Conservation (phyloP, 768 basidiomycete species). For the Candolleomyces aberdarensis region DNA sequence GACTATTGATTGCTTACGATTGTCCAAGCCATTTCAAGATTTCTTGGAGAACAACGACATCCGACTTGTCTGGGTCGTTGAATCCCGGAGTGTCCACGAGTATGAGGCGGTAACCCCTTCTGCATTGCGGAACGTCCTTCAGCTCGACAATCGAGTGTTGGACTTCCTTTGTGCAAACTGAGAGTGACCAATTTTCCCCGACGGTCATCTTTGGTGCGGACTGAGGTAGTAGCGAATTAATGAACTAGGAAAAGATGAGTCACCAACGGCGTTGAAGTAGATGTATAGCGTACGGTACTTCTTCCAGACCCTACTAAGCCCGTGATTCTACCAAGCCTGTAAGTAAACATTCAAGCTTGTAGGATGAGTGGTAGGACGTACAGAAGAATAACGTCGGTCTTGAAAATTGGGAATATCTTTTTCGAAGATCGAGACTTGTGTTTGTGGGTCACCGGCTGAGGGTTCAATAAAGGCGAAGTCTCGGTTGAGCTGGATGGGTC, state of each 20-base stretch:
- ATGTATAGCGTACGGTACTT: neutral
- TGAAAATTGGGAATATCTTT: too few species aligned
- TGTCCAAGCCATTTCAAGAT: constrained; percentile 21
- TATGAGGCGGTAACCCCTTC: constrained; percentile 6
- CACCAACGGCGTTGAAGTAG: neutral
- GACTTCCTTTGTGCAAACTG: neutral
- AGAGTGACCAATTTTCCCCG: neutral
- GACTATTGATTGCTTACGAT: neutral
- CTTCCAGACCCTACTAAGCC: neutral
- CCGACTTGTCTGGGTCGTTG: constrained; percentile 17
- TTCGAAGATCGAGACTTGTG: too few species aligned
- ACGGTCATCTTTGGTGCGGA: neutral
- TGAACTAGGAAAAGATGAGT: neutral
- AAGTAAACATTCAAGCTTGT: too few species aligned
- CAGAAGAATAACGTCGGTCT: too few species aligned
- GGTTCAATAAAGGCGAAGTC: too few species aligned
- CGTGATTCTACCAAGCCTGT: neutral
- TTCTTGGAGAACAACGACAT: constrained; percentile 18
- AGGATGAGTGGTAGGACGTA: too few species aligned
- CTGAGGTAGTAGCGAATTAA: neutral
- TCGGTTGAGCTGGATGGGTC: too few species aligned
- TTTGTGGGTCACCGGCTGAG: too few species aligned
- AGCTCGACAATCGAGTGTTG: neutral
- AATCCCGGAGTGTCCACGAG: constrained; percentile 26
- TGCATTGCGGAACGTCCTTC: neutral